Conservation (phyloP, 176 grass and related monocot species). For the Tillandsia fasciculata region DNA sequence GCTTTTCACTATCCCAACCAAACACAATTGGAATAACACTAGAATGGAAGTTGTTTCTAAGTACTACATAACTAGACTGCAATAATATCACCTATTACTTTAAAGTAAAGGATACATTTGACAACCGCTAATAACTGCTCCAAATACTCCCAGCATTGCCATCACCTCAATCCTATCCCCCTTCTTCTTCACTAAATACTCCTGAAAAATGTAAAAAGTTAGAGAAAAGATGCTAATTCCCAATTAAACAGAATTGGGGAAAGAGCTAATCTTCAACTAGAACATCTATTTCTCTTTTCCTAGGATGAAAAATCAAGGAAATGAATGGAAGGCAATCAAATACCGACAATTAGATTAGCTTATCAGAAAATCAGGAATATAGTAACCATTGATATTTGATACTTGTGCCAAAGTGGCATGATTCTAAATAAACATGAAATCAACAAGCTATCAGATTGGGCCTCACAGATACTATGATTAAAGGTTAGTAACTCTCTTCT, state of each 20-base stretch:
- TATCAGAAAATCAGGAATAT: neutral
- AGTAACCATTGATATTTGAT: neutral
- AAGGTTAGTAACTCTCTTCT: neutral
- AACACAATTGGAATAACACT: too few species aligned
- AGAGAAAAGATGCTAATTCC: constrained; percentile 3
- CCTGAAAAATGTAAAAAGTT: constrained; percentile 31
- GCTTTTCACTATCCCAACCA: too few species aligned
- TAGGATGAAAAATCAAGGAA: neutral
- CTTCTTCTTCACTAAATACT: constrained; percentile 69
- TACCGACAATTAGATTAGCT: neutral
- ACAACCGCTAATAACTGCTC: constrained; percentile 70
- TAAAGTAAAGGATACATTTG: constrained; percentile 80
- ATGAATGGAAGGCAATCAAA: neutral
- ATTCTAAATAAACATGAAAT: neutral
- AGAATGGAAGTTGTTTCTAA: too few species aligned
- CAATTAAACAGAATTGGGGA: neutral
- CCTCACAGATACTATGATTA: neutral
- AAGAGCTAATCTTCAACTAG: neutral
- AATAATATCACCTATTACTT: neutral
- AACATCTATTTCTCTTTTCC: neutral
- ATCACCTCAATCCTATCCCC: constrained; percentile 74
- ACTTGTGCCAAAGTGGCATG: too few species aligned
- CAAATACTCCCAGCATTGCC: constrained; percentile 83
- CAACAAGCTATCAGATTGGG: neutral
- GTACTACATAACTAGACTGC: neutral